Percentiles rank a stretch among this genome's conserved stretches.
phyloP scores from a whole-genome alignment of 495 filamentous ascomycete species.

The Tuber calosporum region DNA sequence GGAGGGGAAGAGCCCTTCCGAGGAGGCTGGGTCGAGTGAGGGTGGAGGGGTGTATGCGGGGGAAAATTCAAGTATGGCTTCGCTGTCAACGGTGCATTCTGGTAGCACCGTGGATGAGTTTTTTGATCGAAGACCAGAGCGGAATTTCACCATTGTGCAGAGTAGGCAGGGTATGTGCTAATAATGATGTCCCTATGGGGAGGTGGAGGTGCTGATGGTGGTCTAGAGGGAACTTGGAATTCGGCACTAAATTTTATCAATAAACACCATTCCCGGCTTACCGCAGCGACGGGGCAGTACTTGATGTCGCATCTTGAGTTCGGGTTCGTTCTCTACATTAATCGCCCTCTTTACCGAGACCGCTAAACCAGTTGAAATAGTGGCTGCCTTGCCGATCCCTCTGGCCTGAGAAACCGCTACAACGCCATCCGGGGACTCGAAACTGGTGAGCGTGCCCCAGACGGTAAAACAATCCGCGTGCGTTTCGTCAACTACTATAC shows the following conservation, averaged over 20 bases:
- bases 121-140: conserved; percentile 23
- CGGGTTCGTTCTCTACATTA: conserved; percentile 44
- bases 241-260: conserved; percentile 57
- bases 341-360: background rate
- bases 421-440: conserved; percentile 60
- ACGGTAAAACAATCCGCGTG: conserved; percentile 46
- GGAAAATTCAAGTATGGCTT: conserved; percentile 1
- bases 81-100: conserved; percentile 16
- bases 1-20: conserved; percentile 45
- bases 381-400: conserved; percentile 67
- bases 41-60: conserved; percentile 8
- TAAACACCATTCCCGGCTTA: conserved; percentile 64
- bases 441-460: conserved; percentile 50
- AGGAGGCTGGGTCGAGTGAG: conserved; percentile 24
- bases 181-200: too few relatives aligned
- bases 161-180: conserved; percentile 28
- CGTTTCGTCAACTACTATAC: conserved; percentile 91
- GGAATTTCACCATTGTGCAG: conserved; percentile 31
- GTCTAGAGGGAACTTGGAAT: conserved; percentile 26
- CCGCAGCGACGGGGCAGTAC: conserved; percentile 62
- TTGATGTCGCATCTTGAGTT: conserved; percentile 77
- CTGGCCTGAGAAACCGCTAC: conserved; percentile 63
- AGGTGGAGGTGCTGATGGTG: background rate
- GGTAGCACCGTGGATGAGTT: conserved; percentile 22
- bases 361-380: background rate